These are phyloP conservation scores for Mycena pura DNA, from an alignment of 768 basidiomycete genomes.

Conservation along the genomic window DNA sequence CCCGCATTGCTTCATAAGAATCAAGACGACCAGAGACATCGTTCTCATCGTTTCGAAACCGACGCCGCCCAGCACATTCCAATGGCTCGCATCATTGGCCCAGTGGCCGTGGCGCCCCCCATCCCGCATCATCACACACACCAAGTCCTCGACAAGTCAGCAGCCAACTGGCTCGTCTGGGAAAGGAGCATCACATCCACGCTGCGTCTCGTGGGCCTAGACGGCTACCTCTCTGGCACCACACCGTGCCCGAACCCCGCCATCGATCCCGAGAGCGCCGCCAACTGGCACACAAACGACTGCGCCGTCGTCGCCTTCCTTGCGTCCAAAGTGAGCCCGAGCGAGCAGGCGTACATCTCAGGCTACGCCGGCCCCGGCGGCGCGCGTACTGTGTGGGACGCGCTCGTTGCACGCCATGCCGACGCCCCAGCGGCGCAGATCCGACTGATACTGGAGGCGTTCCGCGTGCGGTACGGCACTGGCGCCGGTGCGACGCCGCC, in stretches of 20 bases:
- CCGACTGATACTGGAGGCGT: conserved; percentile 13
- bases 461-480: conserved; percentile 15
- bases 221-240: not conserved
- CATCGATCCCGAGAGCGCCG: not conserved
- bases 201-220: conserved; percentile 12
- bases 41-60: too few relatives aligned
- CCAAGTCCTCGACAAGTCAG: conserved; percentile 14
- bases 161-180: conserved; percentile 13
- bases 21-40: too few relatives aligned
- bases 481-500: conserved; percentile 9
- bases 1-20: too few relatives aligned
- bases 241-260: conserved; percentile 6
- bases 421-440: conserved; percentile 9
- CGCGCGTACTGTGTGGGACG: conserved; percentile 15
- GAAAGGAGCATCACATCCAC: conserved; percentile 6
- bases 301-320: conserved; percentile 15
- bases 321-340: conserved; percentile 5
- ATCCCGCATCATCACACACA: conserved; percentile 10
- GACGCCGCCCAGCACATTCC: too few relatives aligned
- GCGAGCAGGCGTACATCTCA: conserved; percentile 15
- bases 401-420: conserved; percentile 9
- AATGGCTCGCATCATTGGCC: conserved; percentile 2
- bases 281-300: conserved; percentile 14
- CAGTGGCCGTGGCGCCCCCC: not conserved
- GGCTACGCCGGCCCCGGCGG: not conserved